These are phyloP conservation scores for Phytophthora aleatoria DNA, from an alignment of 352 stramenopile genomes.

Conservation along the genomic window DNA sequence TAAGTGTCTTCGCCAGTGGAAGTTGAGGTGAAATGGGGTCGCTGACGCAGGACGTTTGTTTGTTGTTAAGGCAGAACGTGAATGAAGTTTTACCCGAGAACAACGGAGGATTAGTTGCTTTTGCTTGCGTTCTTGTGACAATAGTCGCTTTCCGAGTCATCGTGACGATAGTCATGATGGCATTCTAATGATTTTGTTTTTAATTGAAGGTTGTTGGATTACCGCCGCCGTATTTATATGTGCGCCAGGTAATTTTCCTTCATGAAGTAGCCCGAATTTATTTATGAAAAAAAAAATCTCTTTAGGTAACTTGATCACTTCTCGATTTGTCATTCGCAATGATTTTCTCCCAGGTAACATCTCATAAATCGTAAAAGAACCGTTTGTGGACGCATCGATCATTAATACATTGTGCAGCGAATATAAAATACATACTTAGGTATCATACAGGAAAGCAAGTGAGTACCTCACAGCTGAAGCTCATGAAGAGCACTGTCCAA, in stretches of 20 bases:
- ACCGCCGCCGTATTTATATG: too few species aligned
- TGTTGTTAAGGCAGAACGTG: conserved; percentile 16
- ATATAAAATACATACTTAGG: neutral
- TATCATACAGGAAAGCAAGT: conserved; percentile 2
- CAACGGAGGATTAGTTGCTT: conserved; percentile 18
- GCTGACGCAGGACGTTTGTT: neutral
- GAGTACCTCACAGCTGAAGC: conserved; percentile 19
- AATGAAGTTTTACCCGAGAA: neutral
- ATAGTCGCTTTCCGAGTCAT: conserved; percentile 12
- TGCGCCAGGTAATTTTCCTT: too few species aligned
- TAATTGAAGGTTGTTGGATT: too few species aligned
- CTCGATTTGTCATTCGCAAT: too few species aligned
- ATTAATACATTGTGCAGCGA: conserved; percentile 14
- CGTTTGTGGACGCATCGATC: neutral
- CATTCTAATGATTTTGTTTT: conserved; percentile 3
- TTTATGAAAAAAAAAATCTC: too few species aligned
- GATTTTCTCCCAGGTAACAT: too few species aligned
- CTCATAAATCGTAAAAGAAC: too few species aligned
- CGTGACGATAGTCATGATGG: conserved; percentile 9
- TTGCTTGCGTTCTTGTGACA: conserved; percentile 7
- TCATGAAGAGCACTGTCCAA: conserved; percentile 34
- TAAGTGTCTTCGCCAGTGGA: conserved; percentile 1
- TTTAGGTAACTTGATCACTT: too few species aligned
- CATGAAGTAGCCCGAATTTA: too few species aligned
- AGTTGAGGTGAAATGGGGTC: neutral